These are phyloP conservation scores for Scheffersomyces amazonensis DNA, from an alignment of 805 yeast species.

Conservation along the genomic window DNA sequence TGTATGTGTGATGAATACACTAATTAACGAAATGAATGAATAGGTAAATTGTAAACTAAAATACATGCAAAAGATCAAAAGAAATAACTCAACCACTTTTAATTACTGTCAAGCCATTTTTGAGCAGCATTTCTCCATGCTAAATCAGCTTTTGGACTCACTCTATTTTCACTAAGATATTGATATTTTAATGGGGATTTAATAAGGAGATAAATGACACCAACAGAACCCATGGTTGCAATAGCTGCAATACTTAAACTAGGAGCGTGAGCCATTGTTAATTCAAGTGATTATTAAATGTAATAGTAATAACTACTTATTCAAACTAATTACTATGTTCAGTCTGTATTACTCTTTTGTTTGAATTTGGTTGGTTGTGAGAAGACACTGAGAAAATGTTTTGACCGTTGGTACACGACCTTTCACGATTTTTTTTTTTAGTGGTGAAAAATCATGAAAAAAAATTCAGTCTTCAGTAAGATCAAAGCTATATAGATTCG, in stretches of 20 bases:
- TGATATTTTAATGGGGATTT: slow-evolving; percentile 43
- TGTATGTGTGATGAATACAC: too few species aligned
- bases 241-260: slow-evolving; percentile 37
- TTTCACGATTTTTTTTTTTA: too few species aligned
- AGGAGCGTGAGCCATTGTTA: slow-evolving; percentile 34
- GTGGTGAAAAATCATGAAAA: too few species aligned
- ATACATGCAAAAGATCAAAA: too few species aligned
- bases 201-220: slow-evolving; percentile 30
- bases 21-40: too few species aligned
- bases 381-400: background rate
- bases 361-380: slow-evolving; percentile 7
- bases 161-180: slow-evolving; percentile 39
- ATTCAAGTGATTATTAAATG: too few species aligned
- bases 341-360: slow-evolving; percentile 1
- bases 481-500: too few species aligned
- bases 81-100: too few species aligned
- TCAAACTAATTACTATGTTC: background rate
- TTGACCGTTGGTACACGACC: too few species aligned
- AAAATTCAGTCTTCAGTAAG: too few species aligned
- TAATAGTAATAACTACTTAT: background rate
- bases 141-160: slow-evolving; percentile 46
- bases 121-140: slow-evolving; percentile 47
- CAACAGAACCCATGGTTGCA: slow-evolving; percentile 41
- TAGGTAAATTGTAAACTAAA: too few species aligned
- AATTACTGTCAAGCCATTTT: slow-evolving; percentile 36